phyloP scores from a whole-genome alignment of 345 rosid species.

The Gossypium arboreum region DNA sequence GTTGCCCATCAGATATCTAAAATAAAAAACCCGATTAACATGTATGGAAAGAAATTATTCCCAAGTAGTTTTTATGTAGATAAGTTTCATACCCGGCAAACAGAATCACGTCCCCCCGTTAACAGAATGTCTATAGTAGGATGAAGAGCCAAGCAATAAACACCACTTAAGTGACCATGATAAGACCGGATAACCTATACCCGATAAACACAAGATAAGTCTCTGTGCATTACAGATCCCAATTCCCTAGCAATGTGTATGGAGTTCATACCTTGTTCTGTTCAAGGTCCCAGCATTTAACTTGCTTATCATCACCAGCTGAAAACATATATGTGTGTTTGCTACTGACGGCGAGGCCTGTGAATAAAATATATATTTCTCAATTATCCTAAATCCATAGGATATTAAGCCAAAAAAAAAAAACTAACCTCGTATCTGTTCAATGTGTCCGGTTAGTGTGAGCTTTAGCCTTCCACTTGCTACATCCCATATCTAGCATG shows the following conservation, averaged over 20 bases:
- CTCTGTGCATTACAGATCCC: background rate
- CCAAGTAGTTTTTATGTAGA: background rate
- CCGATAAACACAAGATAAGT: background rate
- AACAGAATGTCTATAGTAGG: constrained; percentile 85
- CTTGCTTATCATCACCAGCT: constrained; percentile 99
- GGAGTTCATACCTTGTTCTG: constrained; percentile 76
- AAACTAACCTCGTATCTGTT: constrained; percentile 80
- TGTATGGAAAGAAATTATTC: background rate
- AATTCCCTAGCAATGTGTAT: background rate
- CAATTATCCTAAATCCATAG: constrained; percentile 9
- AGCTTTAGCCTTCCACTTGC: constrained; percentile 87
- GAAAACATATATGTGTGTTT: constrained; percentile 95
- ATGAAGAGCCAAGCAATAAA: constrained; percentile 97
- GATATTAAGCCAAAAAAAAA: background rate
- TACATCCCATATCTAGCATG: constrained; percentile 88
- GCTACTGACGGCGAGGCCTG: constrained; percentile 91
- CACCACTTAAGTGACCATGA: constrained; percentile 98
- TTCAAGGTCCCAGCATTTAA: constrained; percentile 99
- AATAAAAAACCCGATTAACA: constrained; percentile 16
- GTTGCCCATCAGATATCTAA: constrained; percentile 21
- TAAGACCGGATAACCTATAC: constrained; percentile 86
- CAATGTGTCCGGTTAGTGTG: constrained; percentile 94
- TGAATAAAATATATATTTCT: constrained; percentile 15
- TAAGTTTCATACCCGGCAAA: constrained; percentile 69
- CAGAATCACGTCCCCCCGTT: constrained; percentile 98